Evolutionary conservation across 352 stramenopile species (phyloP).

Genomic region (Globisporangium emineosum): DNA sequence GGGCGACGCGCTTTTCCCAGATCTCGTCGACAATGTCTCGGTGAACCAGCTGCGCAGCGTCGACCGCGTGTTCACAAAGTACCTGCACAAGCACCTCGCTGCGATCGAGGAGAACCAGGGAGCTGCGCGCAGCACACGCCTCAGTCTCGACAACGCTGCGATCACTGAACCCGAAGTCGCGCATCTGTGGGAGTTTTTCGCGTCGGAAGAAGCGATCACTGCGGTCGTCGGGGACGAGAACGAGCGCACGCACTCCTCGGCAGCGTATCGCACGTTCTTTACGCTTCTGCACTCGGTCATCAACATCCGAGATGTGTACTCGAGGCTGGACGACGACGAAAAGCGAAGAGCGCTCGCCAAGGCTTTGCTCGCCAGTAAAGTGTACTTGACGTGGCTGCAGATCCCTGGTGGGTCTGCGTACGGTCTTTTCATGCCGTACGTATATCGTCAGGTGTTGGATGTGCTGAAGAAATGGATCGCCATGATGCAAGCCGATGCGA

Average conservation of each 20-base stretch:
- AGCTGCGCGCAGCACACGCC: neutral
- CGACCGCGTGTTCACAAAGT: conserved; percentile 55
- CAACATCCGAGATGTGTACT: conserved; percentile 57
- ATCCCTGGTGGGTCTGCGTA: conserved; percentile 78
- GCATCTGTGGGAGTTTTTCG: conserved; percentile 59
- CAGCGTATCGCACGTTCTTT: conserved; percentile 67
- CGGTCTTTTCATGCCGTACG: conserved; percentile 81
- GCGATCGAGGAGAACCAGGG: conserved; percentile 6
- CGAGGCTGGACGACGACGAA: conserved; percentile 28
- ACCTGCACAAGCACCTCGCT: conserved; percentile 36
- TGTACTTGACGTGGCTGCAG: conserved; percentile 81
- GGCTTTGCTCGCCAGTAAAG: conserved; percentile 63
- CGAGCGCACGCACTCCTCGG: conserved; percentile 25
- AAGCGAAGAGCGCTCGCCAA: conserved; percentile 46
- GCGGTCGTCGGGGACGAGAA: conserved; percentile 35
- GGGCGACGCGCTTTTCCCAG: conserved; percentile 20
- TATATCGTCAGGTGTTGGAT: conserved; percentile 80
- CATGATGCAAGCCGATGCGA: conserved; percentile 22
- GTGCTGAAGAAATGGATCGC: conserved; percentile 78
- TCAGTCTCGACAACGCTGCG: conserved; percentile 7
- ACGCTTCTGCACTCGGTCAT: conserved; percentile 55
- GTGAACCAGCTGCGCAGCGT: conserved; percentile 43
- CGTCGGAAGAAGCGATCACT: conserved; percentile 42
- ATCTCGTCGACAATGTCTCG: conserved; percentile 34
- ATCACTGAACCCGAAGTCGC: conserved; percentile 17